Percentiles rank a stretch among this genome's conserved stretches.
Conservation (phyloP, 1,139 yeast genomes). For the Debaryomycetaceae sp. region DNA sequence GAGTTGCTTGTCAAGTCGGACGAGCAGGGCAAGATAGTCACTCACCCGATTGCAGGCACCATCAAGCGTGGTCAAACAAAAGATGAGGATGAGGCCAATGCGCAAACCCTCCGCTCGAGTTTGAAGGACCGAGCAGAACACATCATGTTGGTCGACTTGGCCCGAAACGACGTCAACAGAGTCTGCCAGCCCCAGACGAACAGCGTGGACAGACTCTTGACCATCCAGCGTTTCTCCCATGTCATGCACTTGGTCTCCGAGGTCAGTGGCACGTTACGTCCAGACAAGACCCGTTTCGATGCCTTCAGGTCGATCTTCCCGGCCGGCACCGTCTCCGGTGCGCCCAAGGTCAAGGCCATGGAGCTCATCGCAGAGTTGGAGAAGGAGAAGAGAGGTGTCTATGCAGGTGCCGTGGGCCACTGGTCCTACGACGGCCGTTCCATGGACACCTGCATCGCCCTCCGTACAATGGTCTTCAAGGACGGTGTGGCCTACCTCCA, state of each 20-base stretch:
- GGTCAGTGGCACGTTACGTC: slow-evolving; percentile 85
- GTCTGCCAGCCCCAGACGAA: slow-evolving; percentile 87
- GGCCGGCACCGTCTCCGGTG: slow-evolving; percentile 98
- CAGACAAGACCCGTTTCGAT: slow-evolving; percentile 85
- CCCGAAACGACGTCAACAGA: slow-evolving; percentile 91
- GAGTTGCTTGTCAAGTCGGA: slow-evolving; percentile 87
- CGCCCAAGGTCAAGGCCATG: slow-evolving; percentile 97
- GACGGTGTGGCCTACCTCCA: slow-evolving; percentile 89
- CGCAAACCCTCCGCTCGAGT: slow-evolving; percentile 69
- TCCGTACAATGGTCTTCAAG: slow-evolving; percentile 93
- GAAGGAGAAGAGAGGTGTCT: slow-evolving; percentile 89
- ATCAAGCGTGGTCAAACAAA: slow-evolving; percentile 83
- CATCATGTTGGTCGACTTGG: slow-evolving; percentile 95
- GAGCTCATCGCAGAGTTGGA: slow-evolving; percentile 87
- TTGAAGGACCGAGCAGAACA: slow-evolving; percentile 95
- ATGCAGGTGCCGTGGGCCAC: slow-evolving; percentile 99
- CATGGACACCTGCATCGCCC: slow-evolving; percentile 97
- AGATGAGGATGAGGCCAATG: slow-evolving; percentile 86
- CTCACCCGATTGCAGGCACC: slow-evolving; percentile 98
- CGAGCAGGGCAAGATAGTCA: slow-evolving; percentile 64
- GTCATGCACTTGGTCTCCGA: slow-evolving; percentile 96
- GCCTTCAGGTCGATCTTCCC: slow-evolving; percentile 97
- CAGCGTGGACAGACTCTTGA: slow-evolving; percentile 79
- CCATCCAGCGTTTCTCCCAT: slow-evolving; percentile 93
- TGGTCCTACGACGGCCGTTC: slow-evolving; percentile 93